These are phyloP conservation scores for Solanum dulcamara DNA, from an alignment of 257 asterid genomes.

Conservation along the genomic window DNA sequence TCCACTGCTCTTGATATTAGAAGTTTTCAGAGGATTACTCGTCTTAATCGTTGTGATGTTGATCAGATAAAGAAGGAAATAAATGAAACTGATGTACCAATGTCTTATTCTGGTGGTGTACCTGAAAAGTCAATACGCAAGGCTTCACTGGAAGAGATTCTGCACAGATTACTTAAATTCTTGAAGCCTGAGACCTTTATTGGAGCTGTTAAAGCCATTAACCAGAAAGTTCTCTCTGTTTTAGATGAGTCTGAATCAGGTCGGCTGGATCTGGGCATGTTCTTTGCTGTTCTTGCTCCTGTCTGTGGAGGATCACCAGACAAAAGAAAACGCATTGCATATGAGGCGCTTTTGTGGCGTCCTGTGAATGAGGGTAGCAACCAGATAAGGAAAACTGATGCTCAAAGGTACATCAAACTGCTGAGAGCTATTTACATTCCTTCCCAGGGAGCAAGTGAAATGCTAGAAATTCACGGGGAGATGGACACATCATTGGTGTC, in stretches of 20 bases:
- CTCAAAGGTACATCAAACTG: constrained; percentile 51
- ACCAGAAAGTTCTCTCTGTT: constrained; percentile 70
- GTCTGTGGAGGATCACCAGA: constrained; percentile 75
- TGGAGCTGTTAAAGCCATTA: constrained; percentile 87
- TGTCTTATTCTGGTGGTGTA: constrained; percentile 76
- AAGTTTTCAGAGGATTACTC: constrained; percentile 81
- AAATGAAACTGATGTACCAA: constrained; percentile 65
- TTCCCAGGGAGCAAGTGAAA: constrained; percentile 66
- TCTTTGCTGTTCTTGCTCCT: constrained; percentile 81
- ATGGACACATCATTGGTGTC: constrained; percentile 43
- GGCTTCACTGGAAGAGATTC: constrained; percentile 80
- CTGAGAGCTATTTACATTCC: constrained; percentile 81
- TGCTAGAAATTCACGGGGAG: constrained; percentile 75
- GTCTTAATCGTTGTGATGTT: constrained; percentile 72
- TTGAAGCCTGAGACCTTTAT: constrained; percentile 92
- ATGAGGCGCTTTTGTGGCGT: constrained; percentile 83
- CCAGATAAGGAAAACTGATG: constrained; percentile 72
- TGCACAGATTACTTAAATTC: constrained; percentile 59
- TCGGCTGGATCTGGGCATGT: constrained; percentile 83
- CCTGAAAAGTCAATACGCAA: constrained; percentile 86
- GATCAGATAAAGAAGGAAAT: constrained; percentile 78
- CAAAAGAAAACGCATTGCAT: constrained; percentile 70
- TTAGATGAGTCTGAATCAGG: constrained; percentile 86
- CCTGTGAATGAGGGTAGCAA: constrained; percentile 68
- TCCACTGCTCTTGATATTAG: constrained; percentile 73